phyloP scores from a whole-genome alignment of 179 eudicot species.

The Corrigiola litoralis region DNA sequence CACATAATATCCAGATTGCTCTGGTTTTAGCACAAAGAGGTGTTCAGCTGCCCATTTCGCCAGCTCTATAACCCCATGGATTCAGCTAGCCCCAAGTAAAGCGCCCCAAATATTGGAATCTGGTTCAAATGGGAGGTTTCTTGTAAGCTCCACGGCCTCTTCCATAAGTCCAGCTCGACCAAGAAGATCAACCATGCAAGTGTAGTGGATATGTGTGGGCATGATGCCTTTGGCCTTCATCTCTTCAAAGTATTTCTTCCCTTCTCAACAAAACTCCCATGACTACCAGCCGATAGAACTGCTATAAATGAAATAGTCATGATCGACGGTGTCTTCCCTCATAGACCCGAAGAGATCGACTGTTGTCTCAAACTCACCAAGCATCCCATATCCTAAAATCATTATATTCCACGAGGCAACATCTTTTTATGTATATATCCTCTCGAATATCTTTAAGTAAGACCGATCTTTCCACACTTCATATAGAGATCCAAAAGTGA shows the following conservation, averaged over 20 bases:
- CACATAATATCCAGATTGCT: conserved; percentile 57
- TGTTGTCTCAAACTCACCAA: conserved; percentile 46
- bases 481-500: conserved; percentile 60
- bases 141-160: conserved; percentile 49
- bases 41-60: conserved; percentile 63
- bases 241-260: conserved; percentile 51
- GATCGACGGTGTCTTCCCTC: conserved; percentile 28
- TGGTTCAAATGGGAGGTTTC: conserved; percentile 41
- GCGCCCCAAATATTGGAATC: conserved; percentile 73
- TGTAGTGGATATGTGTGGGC: conserved; percentile 51
- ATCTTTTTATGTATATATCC: conserved; percentile 36
- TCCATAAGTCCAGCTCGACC: conserved; percentile 69
- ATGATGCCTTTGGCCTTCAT: conserved; percentile 35
- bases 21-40: conserved; percentile 50
- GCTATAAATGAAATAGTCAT: conserved; percentile 58
- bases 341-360: conserved; percentile 50
- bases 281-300: conserved; percentile 66
- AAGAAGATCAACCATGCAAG: conserved; percentile 82
- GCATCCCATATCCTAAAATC: conserved; percentile 60
- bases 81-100: conserved; percentile 57
- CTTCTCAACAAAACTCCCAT: conserved; percentile 58
- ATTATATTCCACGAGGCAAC: conserved; percentile 69
- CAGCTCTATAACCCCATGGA: conserved; percentile 56
- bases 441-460: conserved; percentile 47
- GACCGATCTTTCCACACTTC: conserved; percentile 53